Evolutionary conservation across 768 basidiomycete species (phyloP).

Genomic region (Cyclocybe aegerita): DNA sequence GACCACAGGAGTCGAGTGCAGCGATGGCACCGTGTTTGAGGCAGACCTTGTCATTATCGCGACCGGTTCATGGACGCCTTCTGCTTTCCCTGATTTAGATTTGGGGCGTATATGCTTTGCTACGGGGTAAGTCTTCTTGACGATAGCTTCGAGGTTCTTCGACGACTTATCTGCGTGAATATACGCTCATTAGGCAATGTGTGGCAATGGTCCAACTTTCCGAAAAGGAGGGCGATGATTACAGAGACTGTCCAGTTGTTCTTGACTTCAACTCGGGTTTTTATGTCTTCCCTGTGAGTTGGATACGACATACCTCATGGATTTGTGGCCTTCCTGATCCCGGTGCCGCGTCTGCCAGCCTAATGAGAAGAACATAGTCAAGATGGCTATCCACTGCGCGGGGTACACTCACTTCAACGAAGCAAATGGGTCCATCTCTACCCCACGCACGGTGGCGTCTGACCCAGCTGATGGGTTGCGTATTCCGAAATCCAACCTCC

Average conservation of each 20-base stretch:
- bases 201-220: slow-evolving; percentile 78
- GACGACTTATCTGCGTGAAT: neutral
- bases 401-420: slow-evolving; percentile 61
- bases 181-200: slow-evolving; percentile 56
- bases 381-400: slow-evolving; percentile 72
- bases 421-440: slow-evolving; percentile 50
- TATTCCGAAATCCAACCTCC: slow-evolving; percentile 62
- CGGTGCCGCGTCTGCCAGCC: slow-evolving; percentile 44
- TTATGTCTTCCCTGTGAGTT: slow-evolving; percentile 79
- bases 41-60: slow-evolving; percentile 71
- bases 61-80: slow-evolving; percentile 85
- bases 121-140: slow-evolving; percentile 62
- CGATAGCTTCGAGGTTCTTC: neutral
- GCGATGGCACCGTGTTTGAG: slow-evolving; percentile 51
- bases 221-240: slow-evolving; percentile 61
- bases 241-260: slow-evolving; percentile 65
- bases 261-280: slow-evolving; percentile 74
- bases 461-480: slow-evolving; percentile 56
- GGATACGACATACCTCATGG: neutral
- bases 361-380: slow-evolving; percentile 66
- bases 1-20: slow-evolving; percentile 61
- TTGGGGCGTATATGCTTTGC: slow-evolving; percentile 59
- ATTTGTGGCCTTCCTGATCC: neutral
- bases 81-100: slow-evolving; percentile 61
- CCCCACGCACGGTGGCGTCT: slow-evolving; percentile 71